Evolutionary conservation across 257 asterid species (phyloP).

Genomic region (Primulina tabacum): DNA sequence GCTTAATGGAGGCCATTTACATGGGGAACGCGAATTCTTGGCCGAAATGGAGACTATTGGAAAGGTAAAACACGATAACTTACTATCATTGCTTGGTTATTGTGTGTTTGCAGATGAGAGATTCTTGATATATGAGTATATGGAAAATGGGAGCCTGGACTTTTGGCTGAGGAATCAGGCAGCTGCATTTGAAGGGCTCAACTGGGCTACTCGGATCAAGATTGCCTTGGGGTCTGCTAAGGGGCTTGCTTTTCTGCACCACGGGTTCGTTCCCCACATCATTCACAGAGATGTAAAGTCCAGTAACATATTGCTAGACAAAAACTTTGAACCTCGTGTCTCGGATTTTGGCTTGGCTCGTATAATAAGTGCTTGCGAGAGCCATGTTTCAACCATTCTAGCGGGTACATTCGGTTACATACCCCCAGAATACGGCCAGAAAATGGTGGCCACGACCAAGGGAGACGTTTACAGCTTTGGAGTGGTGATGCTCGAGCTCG

Average conservation of each 20-base stretch:
- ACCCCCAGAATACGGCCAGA: constrained; percentile 83
- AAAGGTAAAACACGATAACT: constrained; percentile 64
- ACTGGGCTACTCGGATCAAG: constrained; percentile 71
- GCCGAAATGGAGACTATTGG: constrained; percentile 90
- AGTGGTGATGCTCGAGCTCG: constrained; percentile 75
- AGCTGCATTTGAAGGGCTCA: constrained; percentile 36
- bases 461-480: constrained; percentile 87
- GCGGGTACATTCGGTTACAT: constrained; percentile 83
- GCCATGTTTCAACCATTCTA: constrained; percentile 66
- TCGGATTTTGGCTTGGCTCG: constrained; percentile 84
- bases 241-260: constrained; percentile 74
- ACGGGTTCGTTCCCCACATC: constrained; percentile 73
- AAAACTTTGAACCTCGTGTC: constrained; percentile 54
- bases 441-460: constrained; percentile 73
- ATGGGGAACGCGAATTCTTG: constrained; percentile 65
- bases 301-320: constrained; percentile 62
- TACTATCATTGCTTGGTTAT: constrained; percentile 68
- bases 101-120: constrained; percentile 62
- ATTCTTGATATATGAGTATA: constrained; percentile 64
- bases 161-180: constrained; percentile 55
- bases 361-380: constrained; percentile 77
- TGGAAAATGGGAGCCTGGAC: constrained; percentile 86
- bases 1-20: constrained; percentile 58
- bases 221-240: constrained; percentile 68
- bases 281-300: constrained; percentile 84